These are phyloP conservation scores for Pilaira anomala DNA, from an alignment of 192 early-diverging fungal species.

Conservation along the genomic window DNA sequence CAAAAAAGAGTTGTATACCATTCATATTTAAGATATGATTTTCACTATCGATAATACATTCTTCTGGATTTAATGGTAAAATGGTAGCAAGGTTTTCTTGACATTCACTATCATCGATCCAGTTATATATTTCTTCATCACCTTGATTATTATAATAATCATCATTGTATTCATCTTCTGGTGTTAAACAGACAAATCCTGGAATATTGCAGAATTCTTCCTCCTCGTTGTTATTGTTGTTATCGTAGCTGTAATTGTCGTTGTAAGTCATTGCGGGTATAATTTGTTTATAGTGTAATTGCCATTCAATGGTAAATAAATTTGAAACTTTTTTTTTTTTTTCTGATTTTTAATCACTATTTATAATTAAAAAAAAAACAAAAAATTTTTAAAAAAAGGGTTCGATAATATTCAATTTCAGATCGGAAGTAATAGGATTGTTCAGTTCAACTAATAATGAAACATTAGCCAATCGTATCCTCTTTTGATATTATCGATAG, in stretches of 20 bases:
- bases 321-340: neutral
- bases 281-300: neutral
- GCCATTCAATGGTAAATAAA: neutral
- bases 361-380: no score
- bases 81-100: constrained; percentile 28
- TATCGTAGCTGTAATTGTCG: neutral
- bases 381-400: neutral
- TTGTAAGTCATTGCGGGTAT: neutral
- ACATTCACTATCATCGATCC: constrained; percentile 17
- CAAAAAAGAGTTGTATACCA: constrained; percentile 24
- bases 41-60: constrained; percentile 13
- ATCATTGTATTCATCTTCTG: constrained; percentile 14
- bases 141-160: neutral
- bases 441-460: neutral
- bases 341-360: neutral
- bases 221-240: neutral
- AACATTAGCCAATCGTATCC: neutral
- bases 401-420: neutral
- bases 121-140: constrained; percentile 6
- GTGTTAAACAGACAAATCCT: constrained; percentile 10
- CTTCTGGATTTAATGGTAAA: constrained; percentile 26
- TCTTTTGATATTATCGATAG: neutral
- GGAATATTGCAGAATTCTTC: neutral
- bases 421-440: neutral
- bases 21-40: constrained; percentile 20